A percentile compares a stretch with the other conserved stretches of the same genome.
phyloP scores from a whole-genome alignment of 2,329 filamentous ascomycete species.

The Microcyclosporella mali region DNA sequence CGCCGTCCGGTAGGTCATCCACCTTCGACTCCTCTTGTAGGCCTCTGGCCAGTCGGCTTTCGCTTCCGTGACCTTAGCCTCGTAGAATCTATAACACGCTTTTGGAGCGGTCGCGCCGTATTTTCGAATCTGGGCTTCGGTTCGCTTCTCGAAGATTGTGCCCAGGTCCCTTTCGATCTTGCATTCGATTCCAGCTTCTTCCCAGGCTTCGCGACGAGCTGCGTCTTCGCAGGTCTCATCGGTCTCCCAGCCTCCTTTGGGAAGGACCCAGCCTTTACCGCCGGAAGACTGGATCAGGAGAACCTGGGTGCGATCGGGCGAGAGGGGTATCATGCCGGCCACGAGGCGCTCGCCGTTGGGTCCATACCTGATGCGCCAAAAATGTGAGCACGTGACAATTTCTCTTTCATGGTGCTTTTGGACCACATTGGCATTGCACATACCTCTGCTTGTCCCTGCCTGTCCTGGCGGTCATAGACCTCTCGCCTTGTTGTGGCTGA shows the following conservation, averaged over 20 bases:
- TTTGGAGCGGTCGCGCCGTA: slow-evolving; percentile 56
- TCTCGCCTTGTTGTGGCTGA: slow-evolving; percentile 35
- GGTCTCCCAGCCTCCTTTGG: slow-evolving; percentile 95
- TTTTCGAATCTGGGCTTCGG: slow-evolving; percentile 30
- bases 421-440: background rate
- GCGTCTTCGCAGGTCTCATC: slow-evolving; percentile 89
- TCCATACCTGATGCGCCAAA: slow-evolving; percentile 64
- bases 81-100: slow-evolving; percentile 72
- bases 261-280: slow-evolving; percentile 89
- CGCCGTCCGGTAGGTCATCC: slow-evolving; percentile 84
- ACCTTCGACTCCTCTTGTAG: slow-evolving; percentile 82
- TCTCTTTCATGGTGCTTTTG: background rate
- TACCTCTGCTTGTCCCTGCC: slow-evolving; percentile 70
- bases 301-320: slow-evolving; percentile 77
- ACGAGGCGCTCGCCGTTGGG: slow-evolving; percentile 88
- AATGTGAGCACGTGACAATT: slow-evolving; percentile 2
- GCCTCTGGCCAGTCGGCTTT: slow-evolving; percentile 87
- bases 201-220: slow-evolving; percentile 85
- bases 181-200: slow-evolving; percentile 89
- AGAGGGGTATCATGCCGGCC: slow-evolving; percentile 87
- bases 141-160: slow-evolving; percentile 72
- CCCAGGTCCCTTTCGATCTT: slow-evolving; percentile 80
- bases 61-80: slow-evolving; percentile 81
- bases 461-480: slow-evolving; percentile 60
- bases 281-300: slow-evolving; percentile 89